Evolutionary conservation across 306 rosid genomes (phyloP).

Genomic region (Castanopsis chinensis): DNA sequence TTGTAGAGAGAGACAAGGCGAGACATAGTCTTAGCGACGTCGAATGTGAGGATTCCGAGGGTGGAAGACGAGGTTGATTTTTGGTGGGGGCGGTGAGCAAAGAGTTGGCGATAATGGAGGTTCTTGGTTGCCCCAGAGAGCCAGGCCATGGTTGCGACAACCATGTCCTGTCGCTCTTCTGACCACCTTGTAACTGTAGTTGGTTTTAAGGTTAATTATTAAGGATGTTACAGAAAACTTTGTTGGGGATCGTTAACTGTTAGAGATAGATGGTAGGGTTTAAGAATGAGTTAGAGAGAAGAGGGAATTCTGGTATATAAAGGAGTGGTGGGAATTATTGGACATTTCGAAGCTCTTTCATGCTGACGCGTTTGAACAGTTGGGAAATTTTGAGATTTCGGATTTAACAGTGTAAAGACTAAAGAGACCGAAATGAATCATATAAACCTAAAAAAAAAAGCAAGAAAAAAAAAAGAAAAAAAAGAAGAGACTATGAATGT

Average conservation of each 20-base stretch:
- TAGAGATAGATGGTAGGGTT: neutral
- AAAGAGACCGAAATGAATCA: neutral
- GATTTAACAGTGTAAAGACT: neutral
- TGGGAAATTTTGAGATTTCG: neutral
- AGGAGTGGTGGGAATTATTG: conserved; percentile 5
- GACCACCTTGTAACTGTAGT: neutral
- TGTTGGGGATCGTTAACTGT: neutral
- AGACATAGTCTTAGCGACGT: conserved; percentile 62
- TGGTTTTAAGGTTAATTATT: neutral
- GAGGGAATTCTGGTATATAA: neutral
- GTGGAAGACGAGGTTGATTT: conserved; percentile 23
- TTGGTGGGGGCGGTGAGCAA: conserved; percentile 6
- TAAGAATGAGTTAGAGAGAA: neutral
- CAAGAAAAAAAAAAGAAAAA: neutral
- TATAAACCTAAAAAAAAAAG: neutral
- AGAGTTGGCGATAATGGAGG: conserved; percentile 14
- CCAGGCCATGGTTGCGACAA: conserved; percentile 32
- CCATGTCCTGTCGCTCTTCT: conserved; percentile 10
- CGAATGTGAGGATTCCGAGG: conserved; percentile 61
- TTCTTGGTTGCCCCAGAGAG: conserved; percentile 10
- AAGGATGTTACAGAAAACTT: neutral
- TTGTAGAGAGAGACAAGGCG: conserved; percentile 54
- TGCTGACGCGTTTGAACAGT: conserved; percentile 28
- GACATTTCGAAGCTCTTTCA: conserved; percentile 23
- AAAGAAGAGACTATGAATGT: neutral